Conservation (phyloP, 2,329 filamentous ascomycete genomes). For the Diplodia seriata region DNA sequence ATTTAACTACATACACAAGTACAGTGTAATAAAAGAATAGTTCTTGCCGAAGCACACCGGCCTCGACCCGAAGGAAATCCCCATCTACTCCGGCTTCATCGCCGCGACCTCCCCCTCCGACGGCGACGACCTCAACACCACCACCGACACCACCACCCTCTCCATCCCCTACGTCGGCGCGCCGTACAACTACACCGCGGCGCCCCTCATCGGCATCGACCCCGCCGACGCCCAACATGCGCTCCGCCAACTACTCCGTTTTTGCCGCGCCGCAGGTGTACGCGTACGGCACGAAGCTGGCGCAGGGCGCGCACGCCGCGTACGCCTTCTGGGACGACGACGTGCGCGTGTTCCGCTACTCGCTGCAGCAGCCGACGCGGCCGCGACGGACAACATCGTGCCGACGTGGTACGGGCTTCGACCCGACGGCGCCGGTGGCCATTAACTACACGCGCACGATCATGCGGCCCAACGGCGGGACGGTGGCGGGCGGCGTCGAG, state of each 20-base stretch:
- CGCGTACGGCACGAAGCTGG: background rate
- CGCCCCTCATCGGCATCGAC: constrained; percentile 5
- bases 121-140: constrained; percentile 4
- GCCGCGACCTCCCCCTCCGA: constrained; percentile 20
- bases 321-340: background rate
- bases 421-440: background rate
- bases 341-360: background rate
- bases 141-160: constrained; percentile 21
- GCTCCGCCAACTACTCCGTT: background rate
- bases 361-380: constrained; percentile 21
- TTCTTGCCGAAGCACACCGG: no score
- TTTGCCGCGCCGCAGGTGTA: constrained; percentile 20
- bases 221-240: background rate
- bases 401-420: constrained; percentile 11
- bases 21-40: no score
- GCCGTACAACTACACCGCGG: constrained; percentile 1
- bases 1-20: no score
- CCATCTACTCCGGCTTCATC: constrained; percentile 40
- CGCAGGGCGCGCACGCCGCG: background rate
- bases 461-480: constrained; percentile 3
- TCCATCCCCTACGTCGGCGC: constrained; percentile 39
- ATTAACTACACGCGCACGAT: constrained; percentile 8
- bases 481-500: background rate
- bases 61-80: constrained; percentile 37
- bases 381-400: background rate